Evolutionary conservation across 2,329 filamentous ascomycete genomes (phyloP).

Genomic region (Fusarium falciforme): DNA sequence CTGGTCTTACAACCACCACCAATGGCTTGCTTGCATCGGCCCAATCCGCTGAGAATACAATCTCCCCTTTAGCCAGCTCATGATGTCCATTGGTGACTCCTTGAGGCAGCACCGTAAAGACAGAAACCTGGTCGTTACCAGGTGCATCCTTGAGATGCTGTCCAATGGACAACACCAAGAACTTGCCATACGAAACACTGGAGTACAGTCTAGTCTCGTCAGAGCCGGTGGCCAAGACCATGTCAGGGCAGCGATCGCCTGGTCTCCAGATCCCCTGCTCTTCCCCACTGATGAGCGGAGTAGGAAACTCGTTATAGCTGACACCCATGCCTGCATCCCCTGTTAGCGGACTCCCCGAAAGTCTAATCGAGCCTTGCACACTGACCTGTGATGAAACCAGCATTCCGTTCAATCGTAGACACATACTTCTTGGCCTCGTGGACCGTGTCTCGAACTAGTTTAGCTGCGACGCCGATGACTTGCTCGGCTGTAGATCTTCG

Average conservation of each 20-base stretch:
- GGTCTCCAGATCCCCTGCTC: constrained; percentile 21
- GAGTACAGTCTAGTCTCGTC: constrained; percentile 12
- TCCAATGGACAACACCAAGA: constrained; percentile 6
- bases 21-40: neutral
- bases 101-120: constrained; percentile 2
- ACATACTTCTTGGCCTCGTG: constrained; percentile 59
- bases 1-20: constrained; percentile 27
- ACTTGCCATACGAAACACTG: constrained; percentile 4
- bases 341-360: neutral
- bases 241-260: constrained; percentile 30
- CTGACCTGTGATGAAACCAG: constrained; percentile 60
- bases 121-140: neutral
- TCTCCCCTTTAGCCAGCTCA: neutral
- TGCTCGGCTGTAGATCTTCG: constrained; percentile 55
- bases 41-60: constrained; percentile 18
- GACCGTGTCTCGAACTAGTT: constrained; percentile 58
- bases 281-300: constrained; percentile 14
- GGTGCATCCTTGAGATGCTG: neutral
- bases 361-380: neutral
- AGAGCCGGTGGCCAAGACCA: neutral
- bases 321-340: constrained; percentile 22
- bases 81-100: neutral
- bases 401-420: constrained; percentile 59
- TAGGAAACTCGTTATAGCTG: constrained; percentile 17
- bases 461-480: constrained; percentile 60